A percentile compares a stretch with the other conserved stretches of the same genome.
Conservation (phyloP, 345 rosid genomes). For the Eucalyptus virginea region DNA sequence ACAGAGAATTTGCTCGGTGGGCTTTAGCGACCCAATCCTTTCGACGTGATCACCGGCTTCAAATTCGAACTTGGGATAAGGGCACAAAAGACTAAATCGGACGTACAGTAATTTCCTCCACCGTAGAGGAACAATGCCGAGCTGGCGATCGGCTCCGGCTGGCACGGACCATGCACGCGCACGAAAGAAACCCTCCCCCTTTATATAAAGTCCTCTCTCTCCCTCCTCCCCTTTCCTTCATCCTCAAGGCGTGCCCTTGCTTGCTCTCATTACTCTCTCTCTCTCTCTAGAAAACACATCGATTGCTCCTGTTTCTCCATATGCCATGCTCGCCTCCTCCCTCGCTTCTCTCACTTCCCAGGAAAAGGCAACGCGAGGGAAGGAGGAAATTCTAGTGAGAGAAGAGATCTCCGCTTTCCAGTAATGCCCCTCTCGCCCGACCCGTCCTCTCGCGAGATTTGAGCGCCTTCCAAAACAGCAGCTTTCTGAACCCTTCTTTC, state of each 20-base stretch:
- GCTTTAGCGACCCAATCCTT: too few species aligned
- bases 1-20: too few species aligned
- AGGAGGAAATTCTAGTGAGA: neutral
- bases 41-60: neutral
- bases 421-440: neutral
- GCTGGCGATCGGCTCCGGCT: constrained; percentile 13
- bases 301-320: neutral
- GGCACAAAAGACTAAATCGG: neutral
- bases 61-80: neutral
- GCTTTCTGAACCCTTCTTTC: neutral
- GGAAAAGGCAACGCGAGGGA: neutral
- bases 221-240: constrained; percentile 8
- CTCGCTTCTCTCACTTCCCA: neutral
- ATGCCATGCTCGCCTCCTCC: neutral
- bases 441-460: neutral
- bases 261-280: constrained; percentile 1
- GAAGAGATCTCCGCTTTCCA: neutral
- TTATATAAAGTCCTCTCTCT: constrained; percentile 6
- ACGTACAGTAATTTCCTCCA: neutral
- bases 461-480: neutral
- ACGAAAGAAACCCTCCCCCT: neutral
- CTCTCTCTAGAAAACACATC: neutral
- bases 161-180: constrained; percentile 24
- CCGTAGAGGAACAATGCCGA: neutral
- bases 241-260: constrained; percentile 19